Evolutionary conservation across 139 green algal species (phyloP).

Genomic region (Picochlorum sp.): DNA sequence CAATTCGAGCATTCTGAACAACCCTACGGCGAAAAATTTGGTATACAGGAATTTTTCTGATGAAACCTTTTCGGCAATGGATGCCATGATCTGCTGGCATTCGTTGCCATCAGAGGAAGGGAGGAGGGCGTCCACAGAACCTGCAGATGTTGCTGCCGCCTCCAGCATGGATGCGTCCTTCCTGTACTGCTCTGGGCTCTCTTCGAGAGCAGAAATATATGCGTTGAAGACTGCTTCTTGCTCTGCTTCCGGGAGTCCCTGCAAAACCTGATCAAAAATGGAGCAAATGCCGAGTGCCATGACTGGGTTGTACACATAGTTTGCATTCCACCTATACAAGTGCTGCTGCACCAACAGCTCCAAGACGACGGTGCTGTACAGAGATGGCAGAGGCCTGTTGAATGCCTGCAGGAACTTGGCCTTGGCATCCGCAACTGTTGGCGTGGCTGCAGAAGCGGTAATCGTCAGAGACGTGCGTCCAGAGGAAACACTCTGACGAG

Average conservation of each 20-base stretch:
- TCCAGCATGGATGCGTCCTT: constrained; percentile 56
- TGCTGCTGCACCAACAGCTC: constrained; percentile 92
- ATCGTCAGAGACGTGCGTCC: not conserved
- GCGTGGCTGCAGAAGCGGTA: constrained; percentile 23
- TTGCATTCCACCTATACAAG: constrained; percentile 76
- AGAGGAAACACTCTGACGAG: not conserved
- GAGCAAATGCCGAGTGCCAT: constrained; percentile 77
- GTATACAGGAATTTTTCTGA: constrained; percentile 69
- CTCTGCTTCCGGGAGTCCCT: constrained; percentile 45
- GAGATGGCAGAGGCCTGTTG: constrained; percentile 55
- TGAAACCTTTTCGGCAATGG: constrained; percentile 39
- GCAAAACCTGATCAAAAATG: constrained; percentile 84
- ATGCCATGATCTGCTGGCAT: constrained; percentile 56
- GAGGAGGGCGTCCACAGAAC: not conserved
- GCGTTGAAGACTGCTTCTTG: constrained; percentile 59
- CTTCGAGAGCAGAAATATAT: constrained; percentile 66
- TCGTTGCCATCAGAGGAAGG: constrained; percentile 35
- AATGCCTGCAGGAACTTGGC: constrained; percentile 39
- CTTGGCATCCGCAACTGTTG: constrained; percentile 58
- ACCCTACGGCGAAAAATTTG: constrained; percentile 86
- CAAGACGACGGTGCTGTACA: constrained; percentile 82
- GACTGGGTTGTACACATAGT: constrained; percentile 82
- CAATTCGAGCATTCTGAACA: constrained; percentile 85
- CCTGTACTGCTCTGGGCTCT: constrained; percentile 62
- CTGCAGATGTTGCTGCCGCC: constrained; percentile 22